Evolutionary conservation across 257 asterid species (phyloP).

Genomic region (Eucommia ulmoides): DNA sequence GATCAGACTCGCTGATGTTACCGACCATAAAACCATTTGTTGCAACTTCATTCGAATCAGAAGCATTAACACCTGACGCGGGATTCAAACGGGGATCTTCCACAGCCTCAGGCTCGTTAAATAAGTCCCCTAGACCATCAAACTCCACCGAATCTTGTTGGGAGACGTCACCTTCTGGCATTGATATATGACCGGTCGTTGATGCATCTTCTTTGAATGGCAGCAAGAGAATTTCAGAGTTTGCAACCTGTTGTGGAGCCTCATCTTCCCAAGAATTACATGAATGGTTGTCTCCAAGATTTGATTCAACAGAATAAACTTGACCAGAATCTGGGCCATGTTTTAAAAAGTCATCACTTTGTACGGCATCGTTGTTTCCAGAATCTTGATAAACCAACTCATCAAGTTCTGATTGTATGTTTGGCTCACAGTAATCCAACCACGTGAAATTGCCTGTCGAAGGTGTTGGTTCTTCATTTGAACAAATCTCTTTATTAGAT

Average conservation of each 20-base stretch:
- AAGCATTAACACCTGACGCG: slow-evolving; percentile 13
- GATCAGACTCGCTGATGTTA: slow-evolving; percentile 71
- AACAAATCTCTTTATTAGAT: slow-evolving; percentile 13
- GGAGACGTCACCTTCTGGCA: slow-evolving; percentile 20
- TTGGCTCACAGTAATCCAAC: slow-evolving; percentile 19
- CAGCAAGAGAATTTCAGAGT: slow-evolving; percentile 34
- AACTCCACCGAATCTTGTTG: slow-evolving; percentile 40
- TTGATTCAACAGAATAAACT: slow-evolving; percentile 18
- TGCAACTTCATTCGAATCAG: slow-evolving; percentile 20
- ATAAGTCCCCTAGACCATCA: slow-evolving; percentile 67
- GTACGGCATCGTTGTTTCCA: slow-evolving; percentile 15
- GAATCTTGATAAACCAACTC: slow-evolving; percentile 16
- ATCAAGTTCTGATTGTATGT: slow-evolving; percentile 15
- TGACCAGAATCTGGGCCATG: slow-evolving; percentile 23
- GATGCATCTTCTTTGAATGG: slow-evolving; percentile 42
- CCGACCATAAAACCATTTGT: slow-evolving; percentile 28
- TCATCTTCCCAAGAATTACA: slow-evolving; percentile 24
- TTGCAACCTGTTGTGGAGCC: slow-evolving; percentile 28
- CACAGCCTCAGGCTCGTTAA: slow-evolving; percentile 63
- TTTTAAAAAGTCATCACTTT: slow-evolving; percentile 17
- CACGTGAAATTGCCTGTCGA: slow-evolving; percentile 15
- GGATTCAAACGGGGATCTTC: slow-evolving; percentile 19
- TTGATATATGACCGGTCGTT: slow-evolving; percentile 18
- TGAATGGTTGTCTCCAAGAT: slow-evolving; percentile 17
- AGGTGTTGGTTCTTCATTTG: slow-evolving; percentile 11